Base-by-base conservation (phyloP, 305 asterid genomes). In the Lippia alba region DNA sequence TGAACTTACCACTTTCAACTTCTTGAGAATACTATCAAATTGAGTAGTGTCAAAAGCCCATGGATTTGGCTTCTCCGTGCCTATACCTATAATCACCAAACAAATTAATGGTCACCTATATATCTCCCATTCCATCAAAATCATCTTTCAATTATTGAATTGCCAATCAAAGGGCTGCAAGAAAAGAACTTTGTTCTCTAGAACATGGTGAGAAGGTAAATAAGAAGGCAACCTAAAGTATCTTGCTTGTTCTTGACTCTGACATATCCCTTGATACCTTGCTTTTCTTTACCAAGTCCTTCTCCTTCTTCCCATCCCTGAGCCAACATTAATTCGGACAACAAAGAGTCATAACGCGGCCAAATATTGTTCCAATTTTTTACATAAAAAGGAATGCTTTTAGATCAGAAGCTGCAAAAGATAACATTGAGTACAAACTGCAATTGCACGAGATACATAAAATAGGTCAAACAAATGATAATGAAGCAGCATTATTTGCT, bases 281-380 rank as follows among this genome's bases (percentile, higher is more conserved):
- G 99, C 70, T 94, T 94, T 57, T 91, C 96, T 79, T 83, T 94
- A 61, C 99, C 99, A 33, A 91, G 91, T 44, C 99, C 99, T 84
- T 94, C 97, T 71, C 99, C 99, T 89, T 94, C 99, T 88, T 91
- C 99, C 99, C 97, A 94, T 68, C 99, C 97, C 99, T 94, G 74
- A 64, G 34, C 63, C 64, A 62, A 14, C 65, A 74, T 30, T 63
- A 32, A 8, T 54, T 56, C 17, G 64, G 64, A 36, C 64, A 46
- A 56, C 46, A 41, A 46, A 19, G 54, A 56, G 46, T 19, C 54
- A 51, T 62, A 24, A 9, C 11, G 6, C 61, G 24, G 20, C 5
- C 16, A 19, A 18, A 64, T 36, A 36, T 36, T 5, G 4, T 60
- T 48, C 40, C 18, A 39, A 61, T 56, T 39, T 24, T 57, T 65